phyloP scores from a whole-genome alignment of 352 stramenopile species.

The Blastocystis sp. region DNA sequence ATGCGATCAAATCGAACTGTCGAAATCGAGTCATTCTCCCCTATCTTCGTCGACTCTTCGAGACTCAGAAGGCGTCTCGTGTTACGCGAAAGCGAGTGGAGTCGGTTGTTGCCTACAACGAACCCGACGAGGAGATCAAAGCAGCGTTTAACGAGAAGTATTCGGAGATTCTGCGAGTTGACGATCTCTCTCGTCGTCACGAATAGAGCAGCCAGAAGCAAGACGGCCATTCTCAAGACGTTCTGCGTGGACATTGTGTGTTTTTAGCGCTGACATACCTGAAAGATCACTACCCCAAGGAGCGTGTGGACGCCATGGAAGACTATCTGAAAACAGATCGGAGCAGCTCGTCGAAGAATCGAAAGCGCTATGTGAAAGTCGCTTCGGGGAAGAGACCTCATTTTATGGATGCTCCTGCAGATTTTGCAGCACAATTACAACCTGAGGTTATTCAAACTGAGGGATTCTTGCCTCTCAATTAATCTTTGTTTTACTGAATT shows the following conservation, averaged over 20 bases:
- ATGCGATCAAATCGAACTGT: background rate
- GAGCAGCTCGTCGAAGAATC: background rate
- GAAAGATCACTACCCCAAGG: conserved; percentile 26
- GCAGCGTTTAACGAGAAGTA: background rate
- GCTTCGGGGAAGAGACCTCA: background rate
- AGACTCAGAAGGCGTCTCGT: conserved; percentile 6
- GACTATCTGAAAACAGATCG: conserved; percentile 10
- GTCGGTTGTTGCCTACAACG: background rate
- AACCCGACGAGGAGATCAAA: conserved; percentile 25
- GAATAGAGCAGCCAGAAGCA: background rate
- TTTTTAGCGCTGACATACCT: background rate
- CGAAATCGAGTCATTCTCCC: conserved; percentile 35
- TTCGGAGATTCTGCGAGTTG: background rate
- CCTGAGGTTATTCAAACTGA: background rate
- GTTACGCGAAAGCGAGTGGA: conserved; percentile 5
- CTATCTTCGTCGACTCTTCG: conserved; percentile 23
- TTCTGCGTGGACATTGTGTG: background rate
- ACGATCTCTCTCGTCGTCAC: background rate
- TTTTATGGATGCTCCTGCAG: background rate
- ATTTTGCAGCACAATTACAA: background rate
- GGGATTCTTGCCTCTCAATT: background rate
- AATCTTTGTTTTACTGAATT: background rate
- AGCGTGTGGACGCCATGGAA: background rate
- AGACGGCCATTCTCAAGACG: background rate
- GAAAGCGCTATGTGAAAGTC: conserved; percentile 50